phyloP scores from a whole-genome alignment of 192 early-diverging fungal species.

The Rhizophagus clarus region DNA sequence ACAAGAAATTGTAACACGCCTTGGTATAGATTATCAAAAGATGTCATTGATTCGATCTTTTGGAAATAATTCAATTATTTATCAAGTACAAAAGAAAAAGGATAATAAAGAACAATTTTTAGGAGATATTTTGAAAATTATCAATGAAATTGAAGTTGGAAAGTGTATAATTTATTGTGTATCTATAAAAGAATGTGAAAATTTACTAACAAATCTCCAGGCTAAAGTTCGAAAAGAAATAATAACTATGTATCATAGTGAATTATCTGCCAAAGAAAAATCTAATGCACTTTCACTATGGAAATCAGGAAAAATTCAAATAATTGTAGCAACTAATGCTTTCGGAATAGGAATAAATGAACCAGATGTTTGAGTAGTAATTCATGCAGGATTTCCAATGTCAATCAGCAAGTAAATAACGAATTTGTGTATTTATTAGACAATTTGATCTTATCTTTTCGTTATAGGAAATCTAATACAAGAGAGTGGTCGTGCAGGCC shows the following conservation, averaged over 20 bases:
- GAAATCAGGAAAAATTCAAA: too few species aligned
- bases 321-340: conserved; percentile 78
- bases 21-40: conserved; percentile 68
- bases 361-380: conserved; percentile 67
- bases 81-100: conserved; percentile 69
- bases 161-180: conserved; percentile 92
- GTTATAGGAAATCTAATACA: too few species aligned
- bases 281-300: too few species aligned
- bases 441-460: too few species aligned
- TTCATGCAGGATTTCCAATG: conserved; percentile 71
- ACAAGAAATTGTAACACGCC: conserved; percentile 65
- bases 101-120: conserved; percentile 37
- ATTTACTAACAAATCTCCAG: conserved; percentile 69
- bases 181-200: conserved; percentile 78
- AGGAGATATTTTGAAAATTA: neutral
- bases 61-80: conserved; percentile 81
- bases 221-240: conserved; percentile 50
- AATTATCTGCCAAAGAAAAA: neutral
- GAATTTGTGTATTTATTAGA: too few species aligned
- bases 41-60: conserved; percentile 76
- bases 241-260: conserved; percentile 38
- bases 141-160: conserved; percentile 62
- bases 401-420: conserved; percentile 45
- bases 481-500: too few species aligned
- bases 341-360: conserved; percentile 81